Evolutionary conservation across 495 filamentous ascomycete species (phyloP), one percentile per base, ranked within the genome.

Genomic region (Pseudevernia furfuracea): DNA sequence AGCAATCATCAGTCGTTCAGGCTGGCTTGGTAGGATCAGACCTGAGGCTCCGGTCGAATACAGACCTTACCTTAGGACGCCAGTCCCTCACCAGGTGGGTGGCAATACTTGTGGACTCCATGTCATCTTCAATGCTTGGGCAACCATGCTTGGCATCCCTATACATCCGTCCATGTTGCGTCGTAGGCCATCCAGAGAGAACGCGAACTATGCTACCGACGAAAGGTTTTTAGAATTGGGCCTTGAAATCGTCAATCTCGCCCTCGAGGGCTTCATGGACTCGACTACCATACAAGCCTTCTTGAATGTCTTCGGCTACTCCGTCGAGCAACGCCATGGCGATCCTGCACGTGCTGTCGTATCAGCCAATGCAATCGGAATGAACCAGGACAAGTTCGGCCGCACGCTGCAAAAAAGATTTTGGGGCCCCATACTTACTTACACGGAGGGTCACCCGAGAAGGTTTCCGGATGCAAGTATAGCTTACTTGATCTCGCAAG

Each of bases 191-290:
- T 4, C 25, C 48, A 6, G 9, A 1, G 10, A 48, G 4, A 14
- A 52, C 23, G 12, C 1, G 11, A 1, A 15, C 30, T 28, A 21
- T 34, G 28, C 17, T 7, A 21, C 30, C 15, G 52, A 32, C 30
- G 2, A 34, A 2, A 4, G 1, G 0, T 55, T 55, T 7, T 30
- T 43, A 3, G 34, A 25, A 17, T 14, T 3, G 5, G 66, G 49
- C 5, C 43, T 67, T 4, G 32, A 41, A 46, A 59, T 67, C 23
- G 59, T 67, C 61, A 63, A 63, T 30, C 61, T 67, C n/a, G 55
- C 61, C 25, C n/a, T 67, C 5, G 56, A 1, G 5, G 66, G 66
- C 34, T 49, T 53, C 36, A 67, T 67, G 66, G 66, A 67, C 30
- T 52, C 53, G 11, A 3, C 23, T 3, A 67, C 66, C 32, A 64